Percentiles rank a stretch among this genome's conserved stretches.
Conservation (phyloP, 2,329 filamentous ascomycete genomes). For the Scleromitrula shiraiana region DNA sequence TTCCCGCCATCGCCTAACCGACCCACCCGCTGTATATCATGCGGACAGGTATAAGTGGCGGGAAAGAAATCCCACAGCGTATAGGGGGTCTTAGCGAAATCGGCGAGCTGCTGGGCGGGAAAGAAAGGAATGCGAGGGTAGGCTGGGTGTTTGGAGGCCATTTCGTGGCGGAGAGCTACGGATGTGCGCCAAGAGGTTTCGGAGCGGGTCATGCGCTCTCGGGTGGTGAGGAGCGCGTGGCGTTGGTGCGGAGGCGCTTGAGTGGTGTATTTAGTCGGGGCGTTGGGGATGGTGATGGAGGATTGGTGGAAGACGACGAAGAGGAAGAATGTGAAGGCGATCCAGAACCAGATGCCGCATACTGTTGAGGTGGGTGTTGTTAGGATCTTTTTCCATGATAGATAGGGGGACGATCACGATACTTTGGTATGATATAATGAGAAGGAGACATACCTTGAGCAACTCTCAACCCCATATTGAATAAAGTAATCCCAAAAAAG, state of each 20-base stretch:
- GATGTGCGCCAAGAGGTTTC: constrained; percentile 19
- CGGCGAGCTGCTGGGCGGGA: constrained; percentile 16
- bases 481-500: neutral
- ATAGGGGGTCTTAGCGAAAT: constrained; percentile 27
- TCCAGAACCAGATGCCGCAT: constrained; percentile 24
- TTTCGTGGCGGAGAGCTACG: constrained; percentile 21
- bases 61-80: constrained; percentile 36
- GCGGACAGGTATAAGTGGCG: constrained; percentile 34
- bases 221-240: constrained; percentile 12
- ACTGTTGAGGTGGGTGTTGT: constrained; percentile 12
- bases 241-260: neutral
- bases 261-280: neutral
- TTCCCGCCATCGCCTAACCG: constrained; percentile 36
- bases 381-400: neutral
- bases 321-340: constrained; percentile 21
- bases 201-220: constrained; percentile 21
- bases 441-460: constrained; percentile 15
- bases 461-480: constrained; percentile 21
- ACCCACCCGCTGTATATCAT: constrained; percentile 35
- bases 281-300: neutral
- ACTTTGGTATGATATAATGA: neutral
- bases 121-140: constrained; percentile 22
- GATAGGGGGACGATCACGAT: neutral
- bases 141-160: constrained; percentile 16
- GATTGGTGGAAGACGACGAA: constrained; percentile 20